A percentile compares a stretch with the other conserved stretches of the same genome.
phyloP scores from a whole-genome alignment of 352 stramenopile genomes.

The Ophiocytium majus region DNA sequence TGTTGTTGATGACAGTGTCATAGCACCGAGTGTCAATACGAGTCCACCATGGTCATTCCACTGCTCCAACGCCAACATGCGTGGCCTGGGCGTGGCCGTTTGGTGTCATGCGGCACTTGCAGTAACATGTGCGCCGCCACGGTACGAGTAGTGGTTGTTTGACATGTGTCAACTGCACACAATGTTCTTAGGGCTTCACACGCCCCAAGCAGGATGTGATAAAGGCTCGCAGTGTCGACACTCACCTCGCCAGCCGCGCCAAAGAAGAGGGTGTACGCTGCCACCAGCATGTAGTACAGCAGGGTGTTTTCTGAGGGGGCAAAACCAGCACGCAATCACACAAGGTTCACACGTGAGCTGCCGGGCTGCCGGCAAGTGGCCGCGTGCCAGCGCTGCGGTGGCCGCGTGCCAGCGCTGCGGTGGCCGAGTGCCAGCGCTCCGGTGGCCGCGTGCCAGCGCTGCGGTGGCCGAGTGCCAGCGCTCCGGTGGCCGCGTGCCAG shows the following conservation, averaged over 20 bases:
- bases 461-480: no score
- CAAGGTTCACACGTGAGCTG: no score
- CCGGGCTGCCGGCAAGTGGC: no score
- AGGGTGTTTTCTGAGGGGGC: neutral
- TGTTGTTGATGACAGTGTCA: neutral
- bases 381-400: no score
- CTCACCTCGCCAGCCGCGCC: neutral
- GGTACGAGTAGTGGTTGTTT: no score
- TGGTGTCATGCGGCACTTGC: neutral
- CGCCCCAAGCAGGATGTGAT: neutral
- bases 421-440: no score
- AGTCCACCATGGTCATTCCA: neutral
- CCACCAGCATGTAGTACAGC: slow-evolving; percentile 8
- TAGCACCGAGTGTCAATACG: neutral
- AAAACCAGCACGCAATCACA: no score
- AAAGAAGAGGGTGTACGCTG: neutral
- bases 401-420: no score
- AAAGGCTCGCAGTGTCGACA: no score
- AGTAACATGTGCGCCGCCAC: no score
- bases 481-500: no score
- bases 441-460: no score
- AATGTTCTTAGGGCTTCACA: neutral
- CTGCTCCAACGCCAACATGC: neutral
- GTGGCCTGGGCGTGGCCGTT: neutral
- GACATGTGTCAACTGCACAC: neutral